Evolutionary conservation across 352 stramenopile species (phyloP).

Genomic region (Pythium folliculosum): DNA sequence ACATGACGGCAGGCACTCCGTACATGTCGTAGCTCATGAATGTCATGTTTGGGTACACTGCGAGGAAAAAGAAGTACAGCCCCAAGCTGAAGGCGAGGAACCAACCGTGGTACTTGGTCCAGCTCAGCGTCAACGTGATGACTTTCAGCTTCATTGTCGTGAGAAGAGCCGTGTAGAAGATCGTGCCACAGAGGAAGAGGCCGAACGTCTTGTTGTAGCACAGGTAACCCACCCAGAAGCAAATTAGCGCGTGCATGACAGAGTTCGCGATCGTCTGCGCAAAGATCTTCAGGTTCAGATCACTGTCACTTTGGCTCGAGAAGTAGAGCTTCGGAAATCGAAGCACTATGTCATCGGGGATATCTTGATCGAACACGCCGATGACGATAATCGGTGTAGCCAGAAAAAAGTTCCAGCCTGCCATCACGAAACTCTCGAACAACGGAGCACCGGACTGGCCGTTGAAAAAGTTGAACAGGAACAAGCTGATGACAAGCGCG

Average conservation of each 20-base stretch:
- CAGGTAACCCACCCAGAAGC: conserved; percentile 53
- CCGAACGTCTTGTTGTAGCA: conserved; percentile 39
- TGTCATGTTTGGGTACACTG: conserved; percentile 63
- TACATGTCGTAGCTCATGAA: conserved; percentile 74
- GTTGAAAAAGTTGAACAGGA: conserved; percentile 92
- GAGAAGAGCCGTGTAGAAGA: conserved; percentile 70
- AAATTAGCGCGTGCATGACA: conserved; percentile 52
- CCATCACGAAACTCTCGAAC: conserved; percentile 82
- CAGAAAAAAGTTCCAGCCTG: conserved; percentile 87
- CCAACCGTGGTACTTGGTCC: conserved; percentile 60
- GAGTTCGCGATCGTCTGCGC: conserved; percentile 53
- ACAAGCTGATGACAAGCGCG: conserved; percentile 91
- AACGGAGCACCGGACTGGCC: conserved; percentile 86
- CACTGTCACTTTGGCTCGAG: conserved; percentile 46
- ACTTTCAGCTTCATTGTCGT: conserved; percentile 78
- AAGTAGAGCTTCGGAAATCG: conserved; percentile 60
- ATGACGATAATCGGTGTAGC: conserved; percentile 89
- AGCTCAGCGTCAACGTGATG: conserved; percentile 56
- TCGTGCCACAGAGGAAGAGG: conserved; percentile 53
- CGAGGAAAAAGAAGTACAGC: conserved; percentile 70
- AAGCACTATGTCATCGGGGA: conserved; percentile 48
- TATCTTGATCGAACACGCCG: conserved; percentile 73
- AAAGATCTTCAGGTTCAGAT: conserved; percentile 67
- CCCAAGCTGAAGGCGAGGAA: conserved; percentile 55
- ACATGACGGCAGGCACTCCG: conserved; percentile 48